A percentile compares a stretch with the other conserved stretches of the same genome.
Evolutionary conservation across 805 yeast genomes (phyloP).

Genomic region (Tetrapisispora pingtungensis): DNA sequence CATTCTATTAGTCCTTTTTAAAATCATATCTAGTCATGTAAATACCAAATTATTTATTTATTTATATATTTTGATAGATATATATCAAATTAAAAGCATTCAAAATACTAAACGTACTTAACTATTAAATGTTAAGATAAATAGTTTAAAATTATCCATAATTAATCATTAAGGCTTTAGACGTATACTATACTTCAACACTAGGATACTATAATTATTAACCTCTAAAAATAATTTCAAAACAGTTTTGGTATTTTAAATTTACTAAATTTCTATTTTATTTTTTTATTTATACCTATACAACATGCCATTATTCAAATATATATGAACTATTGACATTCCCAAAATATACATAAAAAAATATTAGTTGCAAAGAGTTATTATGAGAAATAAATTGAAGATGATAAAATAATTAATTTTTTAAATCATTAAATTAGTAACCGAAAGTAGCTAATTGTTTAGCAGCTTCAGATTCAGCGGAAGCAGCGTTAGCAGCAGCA

Average conservation of each 20-base stretch:
- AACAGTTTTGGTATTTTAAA: background rate
- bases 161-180: no score
- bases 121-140: no score
- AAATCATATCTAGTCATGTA: background rate
- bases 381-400: slow-evolving; percentile 5
- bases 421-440: slow-evolving; percentile 50
- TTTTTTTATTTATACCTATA: slow-evolving; percentile 5
- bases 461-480: slow-evolving; percentile 85
- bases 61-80: background rate
- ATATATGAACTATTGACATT: slow-evolving; percentile 1
- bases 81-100: no score
- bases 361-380: slow-evolving; percentile 3
- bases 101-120: no score
- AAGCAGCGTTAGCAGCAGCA: slow-evolving; percentile 73
- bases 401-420: slow-evolving; percentile 8
- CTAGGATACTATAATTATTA: no score
- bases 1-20: no score
- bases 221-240: no score
- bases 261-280: slow-evolving; percentile 5
- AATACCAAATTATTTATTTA: background rate
- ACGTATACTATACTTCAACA: no score
- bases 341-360: slow-evolving; percentile 3
- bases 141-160: no score
- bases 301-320: slow-evolving; percentile 2
- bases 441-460: slow-evolving; percentile 94